These are phyloP conservation scores for Cenchrus purpureus DNA, from an alignment of 176 grass and related monocot genomes.

Conservation along the genomic window DNA sequence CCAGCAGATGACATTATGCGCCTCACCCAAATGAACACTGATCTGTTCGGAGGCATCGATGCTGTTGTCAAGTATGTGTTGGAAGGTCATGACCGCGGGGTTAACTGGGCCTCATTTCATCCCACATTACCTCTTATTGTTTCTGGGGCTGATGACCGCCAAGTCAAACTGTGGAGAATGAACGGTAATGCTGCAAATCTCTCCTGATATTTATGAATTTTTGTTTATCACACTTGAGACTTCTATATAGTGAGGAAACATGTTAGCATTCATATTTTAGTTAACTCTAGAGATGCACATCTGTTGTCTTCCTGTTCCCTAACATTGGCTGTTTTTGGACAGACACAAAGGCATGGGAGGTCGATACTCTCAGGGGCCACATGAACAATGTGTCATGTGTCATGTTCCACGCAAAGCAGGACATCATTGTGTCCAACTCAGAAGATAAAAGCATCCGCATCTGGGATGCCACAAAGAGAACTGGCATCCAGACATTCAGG, in stretches of 20 bases:
- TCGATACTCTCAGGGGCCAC: constrained; percentile 93
- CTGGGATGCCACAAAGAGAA: constrained; percentile 96
- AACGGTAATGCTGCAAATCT: constrained; percentile 53
- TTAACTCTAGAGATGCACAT: background rate
- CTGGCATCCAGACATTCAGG: constrained; percentile 82
- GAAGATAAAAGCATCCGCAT: constrained; percentile 97
- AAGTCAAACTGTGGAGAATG: constrained; percentile 91
- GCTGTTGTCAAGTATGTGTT: constrained; percentile 83
- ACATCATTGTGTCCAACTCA: constrained; percentile 96
- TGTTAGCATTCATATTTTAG: too few species aligned
- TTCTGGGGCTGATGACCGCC: constrained; percentile 83
- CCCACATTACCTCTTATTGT: constrained; percentile 76
- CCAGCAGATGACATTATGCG: constrained; percentile 56
- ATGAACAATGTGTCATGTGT: constrained; percentile 97
- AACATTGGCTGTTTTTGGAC: constrained; percentile 37
- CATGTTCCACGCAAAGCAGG: constrained; percentile 92
- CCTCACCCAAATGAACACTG: constrained; percentile 70
- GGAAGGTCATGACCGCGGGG: constrained; percentile 90
- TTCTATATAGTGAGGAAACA: too few species aligned
- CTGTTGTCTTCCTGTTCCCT: background rate
- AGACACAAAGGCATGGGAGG: constrained; percentile 97
- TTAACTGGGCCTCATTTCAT: constrained; percentile 91
- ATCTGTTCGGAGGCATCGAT: constrained; percentile 76
- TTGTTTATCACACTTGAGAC: background rate
- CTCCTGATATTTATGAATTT: background rate